Evolutionary conservation across 805 yeast species (phyloP).

Genomic region (Pichia paraexigua): DNA sequence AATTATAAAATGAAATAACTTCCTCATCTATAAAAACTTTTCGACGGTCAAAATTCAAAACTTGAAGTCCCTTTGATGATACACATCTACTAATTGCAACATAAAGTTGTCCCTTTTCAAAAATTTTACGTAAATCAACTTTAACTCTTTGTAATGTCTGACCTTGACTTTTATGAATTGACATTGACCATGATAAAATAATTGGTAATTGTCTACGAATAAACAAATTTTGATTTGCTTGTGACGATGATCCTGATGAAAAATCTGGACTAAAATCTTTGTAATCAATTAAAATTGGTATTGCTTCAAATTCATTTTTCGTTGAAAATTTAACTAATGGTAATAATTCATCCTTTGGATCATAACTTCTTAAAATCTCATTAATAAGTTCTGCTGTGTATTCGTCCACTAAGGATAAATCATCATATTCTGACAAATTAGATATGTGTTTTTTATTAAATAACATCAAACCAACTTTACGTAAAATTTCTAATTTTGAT

Average conservation of each 20-base stretch:
- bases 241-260: neutral
- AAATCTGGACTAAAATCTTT: constrained; percentile 30
- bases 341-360: constrained; percentile 20
- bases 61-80: constrained; percentile 55
- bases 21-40: constrained; percentile 52
- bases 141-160: constrained; percentile 67
- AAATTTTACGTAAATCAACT: constrained; percentile 57
- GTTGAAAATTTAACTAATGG: constrained; percentile 44
- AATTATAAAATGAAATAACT: constrained; percentile 54
- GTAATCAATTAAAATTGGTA: constrained; percentile 25
- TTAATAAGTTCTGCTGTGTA: constrained; percentile 7
- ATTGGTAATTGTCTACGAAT: constrained; percentile 58
- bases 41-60: constrained; percentile 52
- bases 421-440: neutral
- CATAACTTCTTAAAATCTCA: constrained; percentile 17
- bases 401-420: constrained; percentile 6
- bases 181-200: constrained; percentile 72
- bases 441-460: constrained; percentile 2
- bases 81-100: constrained; percentile 79
- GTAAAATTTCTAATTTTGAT: constrained; percentile 6
- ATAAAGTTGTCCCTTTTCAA: constrained; percentile 79
- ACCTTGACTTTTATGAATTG: constrained; percentile 82
- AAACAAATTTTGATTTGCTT: constrained; percentile 16
- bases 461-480: constrained; percentile 5
- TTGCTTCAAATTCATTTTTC: constrained; percentile 20